Base-by-base conservation (phyloP, 2,329 filamentous ascomycete genomes). In the Pestalotiopsis fici region DNA sequence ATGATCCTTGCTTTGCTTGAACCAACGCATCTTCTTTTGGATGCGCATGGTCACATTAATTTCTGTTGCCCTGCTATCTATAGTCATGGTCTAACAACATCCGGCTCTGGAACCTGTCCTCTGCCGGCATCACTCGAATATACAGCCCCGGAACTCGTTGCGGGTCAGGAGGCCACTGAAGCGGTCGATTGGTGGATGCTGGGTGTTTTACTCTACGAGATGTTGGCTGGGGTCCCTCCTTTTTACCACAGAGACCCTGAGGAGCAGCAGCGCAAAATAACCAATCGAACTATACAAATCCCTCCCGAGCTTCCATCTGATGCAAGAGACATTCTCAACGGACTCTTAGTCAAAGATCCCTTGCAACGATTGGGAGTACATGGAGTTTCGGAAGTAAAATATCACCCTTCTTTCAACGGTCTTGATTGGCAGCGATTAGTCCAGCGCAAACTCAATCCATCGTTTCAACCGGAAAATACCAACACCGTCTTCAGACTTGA, bases 151-250 rank as follows among this genome's bases (percentile, higher is more conserved):
- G 96, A 99, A 80, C 86, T 99, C 67, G 86, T 99, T 31, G 90
- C 97, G 76, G 95, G 95, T 62, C 92, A 96, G 75, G 96, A 96
- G 64, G 98, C 98, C 84, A 97, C 97, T 75, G 98, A 98, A 87
- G 94, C 94, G n/a, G 95, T 98, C 56, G 95, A 98, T 79, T 99
- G 96, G 96, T 99, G 96, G 96, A 98, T 96, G 25, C 87, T 99
- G 21, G 96, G 96, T 75, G 95, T 98, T 68, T 86, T 99, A 66
- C 88, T 99, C 37, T 99, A 98, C 79, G 96, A 99, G 84, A 99
- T 99, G 96, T 85, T 98, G 86, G 98, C 96, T 66, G 96, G 96
- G 66, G 86, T 98, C 56, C 96, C 96, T 43, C 96, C 96, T 0
- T 99, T 98, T 83, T 98, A 99, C 82, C 95, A 98, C 75, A 96